A percentile compares a stretch with the other conserved stretches of the same genome.
Conservation (phyloP, 306 rosid genomes). For the Cicer chorassanicum region DNA sequence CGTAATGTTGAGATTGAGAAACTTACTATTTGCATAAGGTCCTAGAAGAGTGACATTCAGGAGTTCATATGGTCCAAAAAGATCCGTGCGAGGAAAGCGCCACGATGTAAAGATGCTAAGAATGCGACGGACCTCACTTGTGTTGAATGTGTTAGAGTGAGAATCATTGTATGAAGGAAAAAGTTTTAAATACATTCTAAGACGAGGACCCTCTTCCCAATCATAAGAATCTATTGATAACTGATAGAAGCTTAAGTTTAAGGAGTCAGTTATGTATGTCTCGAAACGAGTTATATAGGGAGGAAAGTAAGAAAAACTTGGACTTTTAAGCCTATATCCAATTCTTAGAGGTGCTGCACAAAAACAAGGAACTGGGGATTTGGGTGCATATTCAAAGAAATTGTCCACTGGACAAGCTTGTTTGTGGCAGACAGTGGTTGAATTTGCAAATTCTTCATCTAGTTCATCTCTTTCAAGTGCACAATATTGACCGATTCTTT, state of each 20-base stretch:
- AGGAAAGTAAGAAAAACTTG: constrained; percentile 80
- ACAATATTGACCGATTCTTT: constrained; percentile 62
- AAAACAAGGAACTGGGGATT: constrained; percentile 60
- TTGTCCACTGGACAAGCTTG: constrained; percentile 67
- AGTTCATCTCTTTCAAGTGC: constrained; percentile 42
- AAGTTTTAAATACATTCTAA: constrained; percentile 72
- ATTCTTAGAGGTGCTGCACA: constrained; percentile 82
- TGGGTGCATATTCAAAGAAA: constrained; percentile 64
- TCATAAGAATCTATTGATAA: constrained; percentile 55
- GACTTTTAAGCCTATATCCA: constrained; percentile 90
- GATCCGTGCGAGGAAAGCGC: constrained; percentile 55
- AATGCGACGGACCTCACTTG: constrained; percentile 62
- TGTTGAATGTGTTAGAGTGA: constrained; percentile 45
- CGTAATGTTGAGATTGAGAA: constrained; percentile 49
- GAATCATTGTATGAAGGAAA: constrained; percentile 58
- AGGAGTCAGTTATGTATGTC: constrained; percentile 52
- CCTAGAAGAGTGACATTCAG: constrained; percentile 68
- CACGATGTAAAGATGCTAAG: constrained; percentile 52
- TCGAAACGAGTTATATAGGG: constrained; percentile 54
- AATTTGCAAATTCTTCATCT: constrained; percentile 36
- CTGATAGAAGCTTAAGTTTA: constrained; percentile 60
- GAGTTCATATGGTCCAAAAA: constrained; percentile 93
- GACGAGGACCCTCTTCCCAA: constrained; percentile 88
- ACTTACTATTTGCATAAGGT: constrained; percentile 61
- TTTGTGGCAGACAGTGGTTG: constrained; percentile 45